A percentile compares a stretch with the other conserved stretches of the same genome.
phyloP scores from a whole-genome alignment of 768 basidiomycete species.

The Asterophora lycoperdoides region DNA sequence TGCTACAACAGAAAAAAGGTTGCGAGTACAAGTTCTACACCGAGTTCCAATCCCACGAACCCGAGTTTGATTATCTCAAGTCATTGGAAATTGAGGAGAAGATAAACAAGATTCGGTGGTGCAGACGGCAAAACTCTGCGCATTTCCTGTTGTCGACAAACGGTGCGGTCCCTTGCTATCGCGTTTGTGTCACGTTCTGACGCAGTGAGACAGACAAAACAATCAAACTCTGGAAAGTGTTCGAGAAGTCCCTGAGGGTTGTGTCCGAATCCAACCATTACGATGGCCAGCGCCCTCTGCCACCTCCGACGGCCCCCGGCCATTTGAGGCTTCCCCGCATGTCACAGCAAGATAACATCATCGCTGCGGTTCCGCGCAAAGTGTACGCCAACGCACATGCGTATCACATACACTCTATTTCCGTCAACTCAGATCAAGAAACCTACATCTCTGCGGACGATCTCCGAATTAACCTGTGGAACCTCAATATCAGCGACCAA shows the following conservation, averaged over 20 bases:
- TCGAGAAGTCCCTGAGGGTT: slow-evolving; percentile 93
- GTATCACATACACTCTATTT: slow-evolving; percentile 99
- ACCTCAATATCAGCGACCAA: slow-evolving; percentile 96
- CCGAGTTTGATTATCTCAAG: slow-evolving; percentile 99
- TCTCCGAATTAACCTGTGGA: slow-evolving; percentile 96
- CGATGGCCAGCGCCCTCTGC: slow-evolving; percentile 68
- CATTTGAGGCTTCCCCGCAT: slow-evolving; percentile 87
- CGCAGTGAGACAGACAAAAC: slow-evolving; percentile 77
- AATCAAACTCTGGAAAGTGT: slow-evolving; percentile 99
- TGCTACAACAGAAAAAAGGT: slow-evolving; percentile 82
- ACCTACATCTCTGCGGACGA: slow-evolving; percentile 99
- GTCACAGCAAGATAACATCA: slow-evolving; percentile 94
- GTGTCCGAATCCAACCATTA: slow-evolving; percentile 95
- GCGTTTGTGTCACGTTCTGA: slow-evolving; percentile 2
- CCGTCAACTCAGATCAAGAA: slow-evolving; percentile 98
- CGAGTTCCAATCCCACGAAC: slow-evolving; percentile 99
- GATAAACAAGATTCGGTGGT: slow-evolving; percentile 99
- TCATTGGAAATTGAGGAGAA: slow-evolving; percentile 99
- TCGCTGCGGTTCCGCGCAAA: slow-evolving; percentile 96
- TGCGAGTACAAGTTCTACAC: slow-evolving; percentile 99
- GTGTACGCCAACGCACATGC: slow-evolving; percentile 99
- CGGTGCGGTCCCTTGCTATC: slow-evolving; percentile 47
- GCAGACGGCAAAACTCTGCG: slow-evolving; percentile 94
- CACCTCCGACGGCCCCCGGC: slow-evolving; percentile 51
- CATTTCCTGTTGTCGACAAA: slow-evolving; percentile 98